These are phyloP conservation scores for Phallus indusiatus DNA, from an alignment of 768 basidiomycete species.

Conservation along the genomic window DNA sequence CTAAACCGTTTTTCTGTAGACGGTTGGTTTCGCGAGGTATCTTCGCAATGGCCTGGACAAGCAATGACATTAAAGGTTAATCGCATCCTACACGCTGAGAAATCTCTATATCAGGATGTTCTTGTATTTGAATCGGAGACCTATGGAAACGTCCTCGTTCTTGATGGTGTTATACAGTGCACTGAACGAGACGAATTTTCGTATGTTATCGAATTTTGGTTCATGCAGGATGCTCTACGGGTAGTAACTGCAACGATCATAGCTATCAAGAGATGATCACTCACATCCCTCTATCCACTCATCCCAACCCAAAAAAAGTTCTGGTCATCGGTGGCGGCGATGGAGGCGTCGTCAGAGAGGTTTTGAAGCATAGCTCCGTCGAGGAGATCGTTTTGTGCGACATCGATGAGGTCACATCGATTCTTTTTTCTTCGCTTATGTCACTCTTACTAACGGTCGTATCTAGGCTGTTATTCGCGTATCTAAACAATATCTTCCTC, in stretches of 20 bases:
- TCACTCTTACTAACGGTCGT: background rate
- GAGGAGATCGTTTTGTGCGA: slow-evolving; percentile 92
- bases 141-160: slow-evolving; percentile 92
- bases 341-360: slow-evolving; percentile 95
- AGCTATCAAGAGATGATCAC: slow-evolving; percentile 99
- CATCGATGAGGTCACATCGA: slow-evolving; percentile 77
- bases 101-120: slow-evolving; percentile 92
- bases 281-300: slow-evolving; percentile 90
- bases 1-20: slow-evolving; percentile 30
- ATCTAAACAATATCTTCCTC: slow-evolving; percentile 85
- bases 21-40: slow-evolving; percentile 95
- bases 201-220: slow-evolving; percentile 42
- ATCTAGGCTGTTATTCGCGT: slow-evolving; percentile 85
- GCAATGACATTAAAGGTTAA: slow-evolving; percentile 96
- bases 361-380: slow-evolving; percentile 86
- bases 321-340: slow-evolving; percentile 98
- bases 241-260: slow-evolving; percentile 8
- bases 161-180: slow-evolving; percentile 94
- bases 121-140: slow-evolving; percentile 95
- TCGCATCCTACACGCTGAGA: slow-evolving; percentile 89
- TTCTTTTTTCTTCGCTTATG: background rate
- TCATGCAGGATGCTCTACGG: no score
- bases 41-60: slow-evolving; percentile 94
- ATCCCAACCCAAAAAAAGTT: slow-evolving; percentile 93
- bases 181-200: slow-evolving; percentile 99